Conservation (phyloP, 305 asterid genomes). For the Stenogyne calaminthoides region DNA sequence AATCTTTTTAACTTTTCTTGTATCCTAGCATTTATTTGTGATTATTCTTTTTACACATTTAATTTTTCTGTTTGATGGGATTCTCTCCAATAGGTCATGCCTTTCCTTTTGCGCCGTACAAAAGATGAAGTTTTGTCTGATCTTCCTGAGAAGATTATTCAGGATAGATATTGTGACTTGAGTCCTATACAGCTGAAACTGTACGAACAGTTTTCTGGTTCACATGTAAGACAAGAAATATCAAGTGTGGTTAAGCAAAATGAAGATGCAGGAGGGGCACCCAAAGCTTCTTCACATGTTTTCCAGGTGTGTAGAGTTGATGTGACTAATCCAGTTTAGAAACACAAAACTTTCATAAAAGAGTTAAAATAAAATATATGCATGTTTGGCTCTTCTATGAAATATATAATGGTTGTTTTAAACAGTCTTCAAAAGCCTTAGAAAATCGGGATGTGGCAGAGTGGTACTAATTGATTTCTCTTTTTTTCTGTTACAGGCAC, state of each 20-base stretch:
- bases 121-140: conserved; percentile 97
- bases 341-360: no score
- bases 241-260: conserved; percentile 78
- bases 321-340: conserved; percentile 3
- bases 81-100: conserved; percentile 77
- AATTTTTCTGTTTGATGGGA: conserved; percentile 30
- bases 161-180: conserved; percentile 98
- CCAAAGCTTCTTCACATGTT: conserved; percentile 95
- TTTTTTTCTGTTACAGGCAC: conserved; percentile 67
- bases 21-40: conserved; percentile 9
- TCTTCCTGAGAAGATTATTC: conserved; percentile 95
- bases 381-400: not conserved
- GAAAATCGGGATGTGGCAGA: no score
- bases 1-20: conserved; percentile 3
- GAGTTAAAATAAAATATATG: no score
- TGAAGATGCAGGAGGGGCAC: conserved; percentile 70
- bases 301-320: conserved; percentile 71
- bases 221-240: conserved; percentile 86
- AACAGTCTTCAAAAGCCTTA: not conserved
- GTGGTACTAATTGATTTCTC: conserved; percentile 27
- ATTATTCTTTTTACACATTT: conserved; percentile 10
- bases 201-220: conserved; percentile 93
- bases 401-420: not conserved
- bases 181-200: conserved; percentile 89
- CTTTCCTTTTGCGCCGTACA: conserved; percentile 97